These are phyloP conservation scores for Canavalia gladiata DNA, from an alignment of 306 rosid genomes.

Conservation along the genomic window DNA sequence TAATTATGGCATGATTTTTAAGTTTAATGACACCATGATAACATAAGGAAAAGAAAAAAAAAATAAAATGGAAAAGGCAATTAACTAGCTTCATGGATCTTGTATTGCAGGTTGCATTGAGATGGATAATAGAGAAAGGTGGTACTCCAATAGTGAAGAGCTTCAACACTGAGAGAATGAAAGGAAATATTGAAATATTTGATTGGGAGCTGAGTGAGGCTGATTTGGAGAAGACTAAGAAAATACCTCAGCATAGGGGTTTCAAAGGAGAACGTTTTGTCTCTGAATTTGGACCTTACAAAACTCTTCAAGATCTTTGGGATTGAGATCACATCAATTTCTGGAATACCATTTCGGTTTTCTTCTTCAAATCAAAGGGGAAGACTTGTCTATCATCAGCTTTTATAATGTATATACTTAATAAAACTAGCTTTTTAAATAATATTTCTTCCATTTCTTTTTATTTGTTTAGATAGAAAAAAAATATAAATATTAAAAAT, in stretches of 20 bases:
- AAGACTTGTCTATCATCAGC: too few relatives aligned
- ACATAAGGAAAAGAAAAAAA: too few relatives aligned
- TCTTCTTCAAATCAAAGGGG: neutral
- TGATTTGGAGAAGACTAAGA: slow-evolving; percentile 52
- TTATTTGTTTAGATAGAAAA: too few relatives aligned
- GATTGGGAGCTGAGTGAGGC: slow-evolving; percentile 55
- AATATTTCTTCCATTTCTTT: too few relatives aligned
- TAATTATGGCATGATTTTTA: too few relatives aligned
- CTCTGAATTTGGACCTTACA: slow-evolving; percentile 59
- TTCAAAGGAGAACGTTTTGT: slow-evolving; percentile 43
- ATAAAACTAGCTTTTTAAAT: too few relatives aligned
- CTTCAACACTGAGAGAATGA: slow-evolving; percentile 65
- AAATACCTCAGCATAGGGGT: slow-evolving; percentile 55
- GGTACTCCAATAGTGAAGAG: slow-evolving; percentile 54
- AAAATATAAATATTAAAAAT: too few relatives aligned
- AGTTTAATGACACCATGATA: too few relatives aligned
- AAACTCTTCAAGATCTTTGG: slow-evolving; percentile 55
- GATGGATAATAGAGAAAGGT: slow-evolving; percentile 61
- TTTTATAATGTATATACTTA: too few relatives aligned
- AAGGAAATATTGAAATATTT: slow-evolving; percentile 55
- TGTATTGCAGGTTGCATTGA: slow-evolving; percentile 58
- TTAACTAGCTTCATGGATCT: too few relatives aligned
- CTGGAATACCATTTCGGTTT: neutral
- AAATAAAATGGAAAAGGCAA: too few relatives aligned
- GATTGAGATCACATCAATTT: slow-evolving; percentile 40